A percentile compares a stretch with the other conserved stretches of the same genome.
Evolutionary conservation across 2,329 filamentous ascomycete genomes (phyloP).

Genomic region (Cytospora leucostoma): DNA sequence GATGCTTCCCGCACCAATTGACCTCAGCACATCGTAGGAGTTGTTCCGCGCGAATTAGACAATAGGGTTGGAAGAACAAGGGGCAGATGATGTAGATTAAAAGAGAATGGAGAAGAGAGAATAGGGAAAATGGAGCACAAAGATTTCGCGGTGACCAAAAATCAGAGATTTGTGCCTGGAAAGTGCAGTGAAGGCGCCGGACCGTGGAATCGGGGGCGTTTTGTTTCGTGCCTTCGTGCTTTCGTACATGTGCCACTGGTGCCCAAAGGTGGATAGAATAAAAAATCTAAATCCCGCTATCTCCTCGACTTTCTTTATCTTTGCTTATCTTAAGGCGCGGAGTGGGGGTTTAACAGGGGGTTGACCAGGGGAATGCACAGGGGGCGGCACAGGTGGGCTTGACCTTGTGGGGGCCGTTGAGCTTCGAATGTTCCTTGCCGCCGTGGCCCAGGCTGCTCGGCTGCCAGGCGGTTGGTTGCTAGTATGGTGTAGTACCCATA

Average conservation of each 20-base stretch:
- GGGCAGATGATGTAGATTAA: conserved; percentile 9
- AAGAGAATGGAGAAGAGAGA: not conserved
- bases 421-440: too few species aligned
- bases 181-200: not conserved
- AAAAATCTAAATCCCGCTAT: not conserved
- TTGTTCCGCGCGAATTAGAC: not conserved
- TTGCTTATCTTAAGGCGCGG: not conserved
- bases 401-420: too few species aligned
- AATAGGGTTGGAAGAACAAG: not conserved
- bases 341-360: not conserved
- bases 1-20: conserved; percentile 28
- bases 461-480: too few species aligned
- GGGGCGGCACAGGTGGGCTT: not conserved
- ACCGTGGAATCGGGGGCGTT: not conserved
- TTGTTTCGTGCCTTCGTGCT: too few species aligned
- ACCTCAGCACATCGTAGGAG: conserved; percentile 28
- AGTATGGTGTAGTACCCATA: too few species aligned
- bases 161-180: not conserved
- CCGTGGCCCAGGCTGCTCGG: too few species aligned
- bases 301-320: not conserved
- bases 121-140: not conserved
- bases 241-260: not conserved
- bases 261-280: not conserved
- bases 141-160: not conserved
- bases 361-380: not conserved